A percentile compares a stretch with the other conserved stretches of the same genome.
These are phyloP conservation scores for Toxicodendron radicans DNA, from an alignment of 345 rosid genomes.

Conservation along the genomic window DNA sequence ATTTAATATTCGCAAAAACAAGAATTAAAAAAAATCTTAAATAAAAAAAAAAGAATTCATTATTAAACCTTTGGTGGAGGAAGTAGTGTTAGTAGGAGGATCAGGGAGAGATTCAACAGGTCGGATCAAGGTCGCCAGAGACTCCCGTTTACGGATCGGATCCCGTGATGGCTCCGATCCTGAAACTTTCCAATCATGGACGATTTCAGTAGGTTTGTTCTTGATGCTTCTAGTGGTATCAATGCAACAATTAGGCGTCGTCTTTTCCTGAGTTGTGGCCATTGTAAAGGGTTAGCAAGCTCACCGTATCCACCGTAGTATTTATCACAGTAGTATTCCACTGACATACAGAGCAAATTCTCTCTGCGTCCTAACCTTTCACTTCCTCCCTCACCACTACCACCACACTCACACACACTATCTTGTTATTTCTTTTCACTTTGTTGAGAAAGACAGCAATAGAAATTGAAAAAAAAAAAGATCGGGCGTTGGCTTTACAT, in stretches of 20 bases:
- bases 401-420: background rate
- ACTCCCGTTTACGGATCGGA: constrained; percentile 32
- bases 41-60: too few relatives aligned
- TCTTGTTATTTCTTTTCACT: background rate
- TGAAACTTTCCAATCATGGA: constrained; percentile 40
- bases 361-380: background rate
- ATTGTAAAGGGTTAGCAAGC: constrained; percentile 65
- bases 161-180: constrained; percentile 30
- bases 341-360: constrained; percentile 52
- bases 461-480: background rate
- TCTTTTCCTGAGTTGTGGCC: constrained; percentile 71
- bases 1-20: background rate
- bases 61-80: constrained; percentile 43
- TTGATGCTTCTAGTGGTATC: constrained; percentile 14
- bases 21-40: background rate
- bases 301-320: constrained; percentile 50
- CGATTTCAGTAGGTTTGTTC: constrained; percentile 12
- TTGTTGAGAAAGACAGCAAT: background rate
- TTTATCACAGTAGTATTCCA: constrained; percentile 39
- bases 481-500: background rate
- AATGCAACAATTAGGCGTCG: constrained; percentile 50
- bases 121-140: constrained; percentile 41
- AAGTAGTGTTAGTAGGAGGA: constrained; percentile 34
- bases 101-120: constrained; percentile 51
- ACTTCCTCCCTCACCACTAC: background rate